These are phyloP conservation scores for Rhynchosporium secalis DNA, from an alignment of 2,329 filamentous ascomycete genomes.

Conservation along the genomic window DNA sequence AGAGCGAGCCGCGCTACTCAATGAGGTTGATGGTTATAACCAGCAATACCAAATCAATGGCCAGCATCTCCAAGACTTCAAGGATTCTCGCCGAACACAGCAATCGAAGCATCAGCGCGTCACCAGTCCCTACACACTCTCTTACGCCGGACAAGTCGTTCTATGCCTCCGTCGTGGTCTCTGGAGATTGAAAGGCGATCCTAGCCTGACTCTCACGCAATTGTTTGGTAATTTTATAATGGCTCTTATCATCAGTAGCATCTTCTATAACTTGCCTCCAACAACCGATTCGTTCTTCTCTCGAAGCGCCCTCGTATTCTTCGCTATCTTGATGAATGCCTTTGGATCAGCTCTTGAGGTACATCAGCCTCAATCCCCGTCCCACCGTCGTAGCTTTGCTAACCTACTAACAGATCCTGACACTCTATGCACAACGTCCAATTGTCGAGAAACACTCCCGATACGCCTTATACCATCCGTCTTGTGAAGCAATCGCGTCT, in stretches of 20 bases:
- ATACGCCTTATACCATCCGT: conserved; percentile 89
- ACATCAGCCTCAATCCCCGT: conserved; percentile 10
- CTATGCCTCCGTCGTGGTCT: conserved; percentile 85
- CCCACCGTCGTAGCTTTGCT: neutral
- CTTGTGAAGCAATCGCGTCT: conserved; percentile 83
- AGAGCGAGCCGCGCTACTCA: conserved; percentile 45
- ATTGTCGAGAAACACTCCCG: conserved; percentile 88
- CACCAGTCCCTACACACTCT: conserved; percentile 70
- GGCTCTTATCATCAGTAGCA: conserved; percentile 58
- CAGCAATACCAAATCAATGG: conserved; percentile 44
- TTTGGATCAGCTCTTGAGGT: conserved; percentile 60
- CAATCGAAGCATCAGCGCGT: conserved; percentile 30
- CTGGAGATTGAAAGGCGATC: conserved; percentile 72
- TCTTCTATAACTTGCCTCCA: conserved; percentile 62
- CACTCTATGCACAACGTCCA: conserved; percentile 78
- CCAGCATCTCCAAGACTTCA: conserved; percentile 47
- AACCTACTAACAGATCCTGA: conserved; percentile 57
- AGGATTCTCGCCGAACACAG: conserved; percentile 42
- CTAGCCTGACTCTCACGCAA: conserved; percentile 62
- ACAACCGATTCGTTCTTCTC: conserved; percentile 60
- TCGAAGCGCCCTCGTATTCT: conserved; percentile 65
- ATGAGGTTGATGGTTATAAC: conserved; percentile 39
- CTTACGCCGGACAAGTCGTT: conserved; percentile 70
- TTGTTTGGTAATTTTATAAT: conserved; percentile 44
- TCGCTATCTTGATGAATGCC: conserved; percentile 65